Percentiles rank a stretch among this genome's conserved stretches.
Conservation (phyloP, 345 rosid genomes). For the Populus tremula region DNA sequence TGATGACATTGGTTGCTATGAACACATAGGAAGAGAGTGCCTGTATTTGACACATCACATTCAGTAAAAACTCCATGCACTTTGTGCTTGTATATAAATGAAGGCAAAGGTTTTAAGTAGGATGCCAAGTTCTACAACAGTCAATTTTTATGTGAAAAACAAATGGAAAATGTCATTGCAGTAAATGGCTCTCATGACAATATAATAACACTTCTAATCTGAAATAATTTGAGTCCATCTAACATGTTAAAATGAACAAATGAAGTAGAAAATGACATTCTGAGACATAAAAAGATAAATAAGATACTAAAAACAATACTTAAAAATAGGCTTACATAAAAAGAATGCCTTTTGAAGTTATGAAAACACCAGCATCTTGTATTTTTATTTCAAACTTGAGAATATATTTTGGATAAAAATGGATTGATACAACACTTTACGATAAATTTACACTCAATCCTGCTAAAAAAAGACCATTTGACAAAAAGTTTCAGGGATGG, state of each 20-base stretch:
- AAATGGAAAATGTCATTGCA: too few species aligned
- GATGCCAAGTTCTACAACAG: background rate
- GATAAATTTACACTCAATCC: background rate
- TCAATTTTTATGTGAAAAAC: too few species aligned
- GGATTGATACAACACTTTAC: background rate
- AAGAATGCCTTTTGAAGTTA: background rate
- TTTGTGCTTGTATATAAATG: too few species aligned
- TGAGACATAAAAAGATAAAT: background rate
- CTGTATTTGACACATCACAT: conserved; percentile 43
- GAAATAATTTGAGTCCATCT: background rate
- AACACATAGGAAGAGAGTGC: conserved; percentile 94
- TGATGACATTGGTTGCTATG: conserved; percentile 79
- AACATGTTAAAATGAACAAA: background rate
- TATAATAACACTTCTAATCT: background rate
- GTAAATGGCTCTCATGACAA: background rate
- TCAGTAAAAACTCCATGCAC: background rate
- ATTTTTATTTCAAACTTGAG: background rate
- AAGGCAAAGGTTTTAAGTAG: background rate
- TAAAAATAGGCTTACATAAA: background rate
- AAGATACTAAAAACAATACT: background rate
- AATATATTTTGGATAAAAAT: background rate
- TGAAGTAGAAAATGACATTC: background rate
- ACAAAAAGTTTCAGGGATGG: background rate
- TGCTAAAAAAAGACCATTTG: background rate
- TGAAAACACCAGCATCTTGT: background rate